Evolutionary conservation across 306 rosid species (phyloP).

Genomic region (Pueraria montana): DNA sequence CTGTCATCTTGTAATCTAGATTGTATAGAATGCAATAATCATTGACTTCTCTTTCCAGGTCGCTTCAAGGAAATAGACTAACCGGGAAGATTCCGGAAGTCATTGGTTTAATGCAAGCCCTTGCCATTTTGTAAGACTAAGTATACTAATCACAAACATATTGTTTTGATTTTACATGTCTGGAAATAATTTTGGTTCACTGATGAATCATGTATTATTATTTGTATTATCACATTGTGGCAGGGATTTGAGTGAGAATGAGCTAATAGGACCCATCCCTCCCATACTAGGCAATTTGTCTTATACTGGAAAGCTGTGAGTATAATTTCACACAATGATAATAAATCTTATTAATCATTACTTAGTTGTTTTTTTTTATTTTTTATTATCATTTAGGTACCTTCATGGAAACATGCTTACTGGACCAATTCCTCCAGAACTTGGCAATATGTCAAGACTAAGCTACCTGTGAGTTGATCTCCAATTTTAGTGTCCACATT

Average conservation of each 20-base stretch:
- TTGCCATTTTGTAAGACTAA: conserved; percentile 22
- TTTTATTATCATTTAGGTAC: background rate
- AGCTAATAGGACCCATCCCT: conserved; percentile 8
- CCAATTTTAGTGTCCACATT: background rate
- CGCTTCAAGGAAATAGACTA: conserved; percentile 31
- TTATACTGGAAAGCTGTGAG: conserved; percentile 32
- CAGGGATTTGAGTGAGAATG: conserved; percentile 40
- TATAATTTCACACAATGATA: background rate
- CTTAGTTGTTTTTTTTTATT: background rate
- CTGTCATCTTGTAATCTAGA: background rate
- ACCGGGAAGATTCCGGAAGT: conserved; percentile 28
- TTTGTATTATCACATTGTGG: background rate
- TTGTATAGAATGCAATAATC: background rate
- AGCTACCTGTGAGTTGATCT: conserved; percentile 30
- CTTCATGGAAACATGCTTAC: conserved; percentile 36
- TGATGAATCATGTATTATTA: background rate
- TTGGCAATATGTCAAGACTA: conserved; percentile 29
- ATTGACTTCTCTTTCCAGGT: background rate
- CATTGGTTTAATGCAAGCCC: conserved; percentile 36
- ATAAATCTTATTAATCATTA: background rate
- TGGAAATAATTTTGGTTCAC: background rate
- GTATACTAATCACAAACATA: background rate
- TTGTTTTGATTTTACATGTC: background rate
- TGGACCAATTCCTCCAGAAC: conserved; percentile 25
- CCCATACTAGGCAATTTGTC: conserved; percentile 27